Conservation (phyloP, 805 yeast species). For the Naumovozyma castellii region DNA sequence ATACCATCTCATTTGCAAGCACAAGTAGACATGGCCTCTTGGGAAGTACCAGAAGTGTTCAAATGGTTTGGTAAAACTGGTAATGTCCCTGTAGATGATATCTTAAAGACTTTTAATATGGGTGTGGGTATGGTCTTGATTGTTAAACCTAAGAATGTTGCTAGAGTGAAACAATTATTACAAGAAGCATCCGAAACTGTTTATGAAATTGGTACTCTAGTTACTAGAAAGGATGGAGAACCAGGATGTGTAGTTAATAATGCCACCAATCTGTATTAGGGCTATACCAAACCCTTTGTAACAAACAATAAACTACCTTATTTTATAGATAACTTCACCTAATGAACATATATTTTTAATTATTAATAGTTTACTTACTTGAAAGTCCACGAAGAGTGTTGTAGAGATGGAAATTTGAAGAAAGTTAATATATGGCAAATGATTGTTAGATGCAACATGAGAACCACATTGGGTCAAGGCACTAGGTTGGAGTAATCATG, state of each 20-base stretch:
- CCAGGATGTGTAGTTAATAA: constrained; percentile 56
- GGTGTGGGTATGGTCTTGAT: constrained; percentile 96
- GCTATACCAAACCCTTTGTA: too few relatives aligned
- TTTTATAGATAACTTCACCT: not conserved
- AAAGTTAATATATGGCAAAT: too few relatives aligned
- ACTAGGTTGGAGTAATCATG: too few relatives aligned
- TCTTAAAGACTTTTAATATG: constrained; percentile 84
- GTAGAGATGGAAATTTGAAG: too few relatives aligned
- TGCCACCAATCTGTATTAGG: constrained; percentile 24
- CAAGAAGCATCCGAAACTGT: constrained; percentile 66
- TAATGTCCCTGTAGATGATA: constrained; percentile 75
- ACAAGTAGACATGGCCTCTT: constrained; percentile 60
- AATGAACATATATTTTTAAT: constrained; percentile 1
- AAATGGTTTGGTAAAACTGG: constrained; percentile 92
- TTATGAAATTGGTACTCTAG: constrained; percentile 55
- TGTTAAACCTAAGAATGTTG: constrained; percentile 61
- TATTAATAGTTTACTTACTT: too few relatives aligned
- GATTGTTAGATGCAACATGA: too few relatives aligned
- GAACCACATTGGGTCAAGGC: too few relatives aligned
- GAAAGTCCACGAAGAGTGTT: too few relatives aligned
- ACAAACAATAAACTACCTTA: too few relatives aligned
- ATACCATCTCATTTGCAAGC: constrained; percentile 77
- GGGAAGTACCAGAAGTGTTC: constrained; percentile 86
- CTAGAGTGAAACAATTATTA: constrained; percentile 43
- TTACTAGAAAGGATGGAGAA: constrained; percentile 37